Evolutionary conservation across 192 early-diverging fungal species (phyloP).

Genomic region (Irineochytrium annulatum): DNA sequence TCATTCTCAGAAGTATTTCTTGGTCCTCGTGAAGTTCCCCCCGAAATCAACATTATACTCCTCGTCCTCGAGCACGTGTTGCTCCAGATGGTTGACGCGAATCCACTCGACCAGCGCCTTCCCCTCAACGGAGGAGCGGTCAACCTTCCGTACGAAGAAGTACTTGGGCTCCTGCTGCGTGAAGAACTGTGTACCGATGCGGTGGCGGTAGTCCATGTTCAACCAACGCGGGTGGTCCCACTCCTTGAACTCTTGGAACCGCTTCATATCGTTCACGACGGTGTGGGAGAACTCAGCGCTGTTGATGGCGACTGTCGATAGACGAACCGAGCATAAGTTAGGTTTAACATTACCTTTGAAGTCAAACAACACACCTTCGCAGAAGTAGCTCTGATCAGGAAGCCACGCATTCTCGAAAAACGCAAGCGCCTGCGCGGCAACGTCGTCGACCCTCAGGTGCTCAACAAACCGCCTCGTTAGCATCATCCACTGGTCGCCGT

Average conservation of each 20-base stretch:
- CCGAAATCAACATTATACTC: too few relatives aligned
- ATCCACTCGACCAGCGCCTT: slow-evolving; percentile 35
- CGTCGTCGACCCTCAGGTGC: slow-evolving; percentile 8
- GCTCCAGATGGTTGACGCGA: slow-evolving; percentile 20
- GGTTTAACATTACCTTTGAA: not conserved
- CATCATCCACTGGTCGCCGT: slow-evolving; percentile 39
- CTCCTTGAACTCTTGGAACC: slow-evolving; percentile 22
- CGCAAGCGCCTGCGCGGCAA: slow-evolving; percentile 20
- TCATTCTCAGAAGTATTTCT: too few relatives aligned
- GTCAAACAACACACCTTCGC: slow-evolving; percentile 8
- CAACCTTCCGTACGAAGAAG: slow-evolving; percentile 43
- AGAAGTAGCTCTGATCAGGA: slow-evolving; percentile 34
- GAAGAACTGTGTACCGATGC: slow-evolving; percentile 1
- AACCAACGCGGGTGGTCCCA: slow-evolving; percentile 14
- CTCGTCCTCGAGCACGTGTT: slow-evolving; percentile 7
- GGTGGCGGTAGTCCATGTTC: not conserved
- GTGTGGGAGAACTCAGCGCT: slow-evolving; percentile 14
- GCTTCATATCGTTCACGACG: slow-evolving; percentile 20
- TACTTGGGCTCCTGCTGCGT: slow-evolving; percentile 21
- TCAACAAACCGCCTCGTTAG: slow-evolving; percentile 22
- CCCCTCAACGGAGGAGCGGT: slow-evolving; percentile 10
- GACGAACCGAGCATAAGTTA: not conserved
- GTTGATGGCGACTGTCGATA: slow-evolving; percentile 16
- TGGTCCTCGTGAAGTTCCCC: too few relatives aligned
- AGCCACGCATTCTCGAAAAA: slow-evolving; percentile 31